Percentiles rank a stretch among this genome's conserved stretches.
These are phyloP conservation scores for Coemansia sp. DNA, from an alignment of 192 early-diverging fungal species.

Conservation along the genomic window DNA sequence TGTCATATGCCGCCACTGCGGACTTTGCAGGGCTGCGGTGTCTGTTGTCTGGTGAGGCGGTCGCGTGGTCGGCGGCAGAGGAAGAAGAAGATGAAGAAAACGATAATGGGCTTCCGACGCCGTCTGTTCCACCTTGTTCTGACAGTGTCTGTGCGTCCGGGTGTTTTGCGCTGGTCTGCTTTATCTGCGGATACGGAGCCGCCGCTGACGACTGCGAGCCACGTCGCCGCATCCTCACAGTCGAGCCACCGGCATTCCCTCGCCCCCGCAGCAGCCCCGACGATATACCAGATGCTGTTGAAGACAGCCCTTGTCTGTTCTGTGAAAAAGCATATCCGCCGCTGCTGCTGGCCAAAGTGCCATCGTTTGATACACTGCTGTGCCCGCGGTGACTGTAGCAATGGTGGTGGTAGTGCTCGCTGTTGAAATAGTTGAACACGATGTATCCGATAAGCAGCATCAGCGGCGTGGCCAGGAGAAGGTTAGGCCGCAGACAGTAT, in stretches of 20 bases:
- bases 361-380: background rate
- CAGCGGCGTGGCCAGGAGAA: slow-evolving; percentile 46
- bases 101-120: too few relatives aligned
- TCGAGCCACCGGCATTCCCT: background rate
- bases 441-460: slow-evolving; percentile 49
- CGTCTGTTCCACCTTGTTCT: too few relatives aligned
- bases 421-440: slow-evolving; percentile 39
- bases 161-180: background rate
- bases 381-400: background rate
- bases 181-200: slow-evolving; percentile 19
- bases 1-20: background rate
- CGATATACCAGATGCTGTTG: background rate
- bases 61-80: slow-evolving; percentile 1
- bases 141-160: too few relatives aligned
- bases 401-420: slow-evolving; percentile 17
- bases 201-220: slow-evolving; percentile 3
- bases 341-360: background rate
- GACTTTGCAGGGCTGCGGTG: background rate
- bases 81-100: background rate
- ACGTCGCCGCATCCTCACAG: slow-evolving; percentile 12
- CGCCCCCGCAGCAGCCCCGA: background rate
- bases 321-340: background rate
- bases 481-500: slow-evolving; percentile 47
- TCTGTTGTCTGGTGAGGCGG: background rate
- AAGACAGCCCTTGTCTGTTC: background rate